phyloP scores from a whole-genome alignment of 805 yeast species.

The Candida namnaoensis region DNA sequence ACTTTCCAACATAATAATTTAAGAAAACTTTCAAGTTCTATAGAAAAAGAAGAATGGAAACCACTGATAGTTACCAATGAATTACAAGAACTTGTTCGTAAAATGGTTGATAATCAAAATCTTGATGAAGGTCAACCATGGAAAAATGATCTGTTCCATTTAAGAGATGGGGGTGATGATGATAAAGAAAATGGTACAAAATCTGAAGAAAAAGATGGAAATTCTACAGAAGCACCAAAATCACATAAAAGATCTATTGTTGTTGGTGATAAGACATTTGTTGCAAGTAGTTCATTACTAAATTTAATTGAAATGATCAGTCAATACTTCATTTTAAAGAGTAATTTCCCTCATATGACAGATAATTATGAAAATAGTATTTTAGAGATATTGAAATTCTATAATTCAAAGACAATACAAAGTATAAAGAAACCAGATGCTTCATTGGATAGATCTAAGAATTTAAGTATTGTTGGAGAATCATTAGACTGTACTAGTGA shows the following conservation, averaged over 20 bases:
- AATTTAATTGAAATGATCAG: conserved; percentile 31
- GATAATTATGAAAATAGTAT: conserved; percentile 32
- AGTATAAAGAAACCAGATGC: conserved; percentile 15
- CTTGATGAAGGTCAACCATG: conserved; percentile 38
- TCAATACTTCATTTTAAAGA: conserved; percentile 47
- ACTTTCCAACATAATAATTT: conserved; percentile 45
- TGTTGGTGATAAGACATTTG: conserved; percentile 48
- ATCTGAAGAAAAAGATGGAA: conserved; percentile 4
- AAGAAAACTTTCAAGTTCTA: conserved; percentile 33
- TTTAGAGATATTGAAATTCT: conserved; percentile 35
- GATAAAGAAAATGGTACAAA: conserved; percentile 2
- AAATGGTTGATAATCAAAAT: conserved; percentile 37
- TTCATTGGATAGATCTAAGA: conserved; percentile 17
- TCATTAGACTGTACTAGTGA: conserved; percentile 31
- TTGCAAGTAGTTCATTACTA: conserved; percentile 43
- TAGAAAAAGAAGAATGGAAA: conserved; percentile 75
- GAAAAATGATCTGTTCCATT: conserved; percentile 27
- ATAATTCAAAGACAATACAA: conserved; percentile 36
- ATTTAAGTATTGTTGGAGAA: conserved; percentile 32
- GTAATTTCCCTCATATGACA: conserved; percentile 41
- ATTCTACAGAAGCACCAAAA: neutral
- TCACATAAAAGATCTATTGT: conserved; percentile 32
- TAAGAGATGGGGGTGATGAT: neutral
- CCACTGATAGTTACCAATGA: conserved; percentile 48
- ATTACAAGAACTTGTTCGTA: conserved; percentile 42